phyloP scores from a whole-genome alignment of 164 flowering plant species.

The Stephania cephalantha region DNA sequence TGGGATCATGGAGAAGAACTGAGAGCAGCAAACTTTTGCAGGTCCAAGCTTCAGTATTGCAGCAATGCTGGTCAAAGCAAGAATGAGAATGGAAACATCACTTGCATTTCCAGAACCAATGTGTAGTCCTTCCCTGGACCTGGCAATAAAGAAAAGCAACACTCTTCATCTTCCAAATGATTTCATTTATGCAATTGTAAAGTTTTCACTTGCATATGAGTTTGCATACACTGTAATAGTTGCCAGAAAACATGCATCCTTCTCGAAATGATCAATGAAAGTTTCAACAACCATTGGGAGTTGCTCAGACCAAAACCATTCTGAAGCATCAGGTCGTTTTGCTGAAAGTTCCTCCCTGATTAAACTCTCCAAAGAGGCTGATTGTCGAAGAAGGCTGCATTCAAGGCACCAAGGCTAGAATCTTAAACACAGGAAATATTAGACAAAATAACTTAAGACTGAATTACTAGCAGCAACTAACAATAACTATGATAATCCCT shows the following conservation, averaged over 20 bases:
- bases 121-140: conserved; percentile 38
- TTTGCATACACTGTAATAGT: conserved; percentile 64
- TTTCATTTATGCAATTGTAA: conserved; percentile 9
- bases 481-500: background rate
- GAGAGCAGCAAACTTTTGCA: conserved; percentile 79
- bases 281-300: conserved; percentile 62
- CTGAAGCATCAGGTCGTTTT: conserved; percentile 72
- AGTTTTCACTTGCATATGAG: conserved; percentile 12
- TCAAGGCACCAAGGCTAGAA: conserved; percentile 9
- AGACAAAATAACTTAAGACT: background rate
- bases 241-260: conserved; percentile 59
- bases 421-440: background rate
- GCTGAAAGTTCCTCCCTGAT: conserved; percentile 62
- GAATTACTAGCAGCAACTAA: background rate
- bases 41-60: conserved; percentile 88
- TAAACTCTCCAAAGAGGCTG: conserved; percentile 77
- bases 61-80: conserved; percentile 75
- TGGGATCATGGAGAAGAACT: conserved; percentile 70
- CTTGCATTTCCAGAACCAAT: conserved; percentile 40
- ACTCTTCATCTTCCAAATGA: conserved; percentile 5
- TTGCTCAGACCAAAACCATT: conserved; percentile 95
- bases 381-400: conserved; percentile 69
- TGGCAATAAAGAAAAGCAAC: conserved; percentile 23
- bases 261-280: conserved; percentile 73
- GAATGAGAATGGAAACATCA: conserved; percentile 73